A percentile compares a stretch with the other conserved stretches of the same genome.
phyloP scores from a whole-genome alignment of 306 rosid species.

The Acacia melanoxylon region DNA sequence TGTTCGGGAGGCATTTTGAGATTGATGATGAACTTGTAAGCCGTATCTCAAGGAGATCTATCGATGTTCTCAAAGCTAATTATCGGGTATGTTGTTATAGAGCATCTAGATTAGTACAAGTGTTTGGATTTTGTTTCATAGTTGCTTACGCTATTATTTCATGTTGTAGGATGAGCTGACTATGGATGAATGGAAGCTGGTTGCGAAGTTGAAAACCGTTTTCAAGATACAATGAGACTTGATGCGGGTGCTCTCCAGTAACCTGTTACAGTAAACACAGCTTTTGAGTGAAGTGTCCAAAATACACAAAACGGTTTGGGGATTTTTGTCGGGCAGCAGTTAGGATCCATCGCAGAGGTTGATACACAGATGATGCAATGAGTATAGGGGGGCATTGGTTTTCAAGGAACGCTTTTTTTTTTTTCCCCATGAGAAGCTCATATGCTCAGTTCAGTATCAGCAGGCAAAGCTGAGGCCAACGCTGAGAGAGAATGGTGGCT shows the following conservation, averaged over 20 bases:
- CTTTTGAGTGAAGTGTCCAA: constrained; percentile 20
- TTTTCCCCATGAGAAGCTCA: neutral
- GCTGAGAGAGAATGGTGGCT: neutral
- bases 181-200: constrained; percentile 78
- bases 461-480: neutral
- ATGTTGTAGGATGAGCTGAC: constrained; percentile 69
- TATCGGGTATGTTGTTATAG: constrained; percentile 69
- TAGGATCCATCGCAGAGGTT: neutral
- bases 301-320: neutral
- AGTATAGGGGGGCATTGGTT: neutral
- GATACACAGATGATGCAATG: neutral
- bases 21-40: constrained; percentile 92
- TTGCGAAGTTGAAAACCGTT: constrained; percentile 76
- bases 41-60: constrained; percentile 82
- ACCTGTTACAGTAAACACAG: neutral
- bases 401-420: neutral
- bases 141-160: constrained; percentile 6
- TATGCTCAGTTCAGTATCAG: neutral
- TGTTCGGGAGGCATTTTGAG: constrained; percentile 97
- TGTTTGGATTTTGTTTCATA: neutral
- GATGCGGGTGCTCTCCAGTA: neutral
- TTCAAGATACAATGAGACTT: constrained; percentile 67
- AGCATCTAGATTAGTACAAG: neutral
- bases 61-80: constrained; percentile 76
- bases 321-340: neutral